Evolutionary conservation across 257 asterid species (phyloP).

Genomic region (Handroanthus guayacan): DNA sequence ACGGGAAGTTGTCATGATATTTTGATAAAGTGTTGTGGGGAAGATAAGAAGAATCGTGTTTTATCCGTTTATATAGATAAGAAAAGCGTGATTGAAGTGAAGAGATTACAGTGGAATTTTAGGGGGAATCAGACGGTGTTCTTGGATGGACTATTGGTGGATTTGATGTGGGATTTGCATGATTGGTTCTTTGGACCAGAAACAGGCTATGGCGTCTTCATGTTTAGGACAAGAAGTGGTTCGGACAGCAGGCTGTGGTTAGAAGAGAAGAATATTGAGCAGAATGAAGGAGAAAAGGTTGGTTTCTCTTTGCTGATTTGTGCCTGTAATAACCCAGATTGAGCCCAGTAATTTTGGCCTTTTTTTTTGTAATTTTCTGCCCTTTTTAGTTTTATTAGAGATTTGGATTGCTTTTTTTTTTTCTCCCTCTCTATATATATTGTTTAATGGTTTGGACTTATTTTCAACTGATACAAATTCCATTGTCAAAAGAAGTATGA

Average conservation of each 20-base stretch:
- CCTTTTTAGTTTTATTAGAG: not conserved
- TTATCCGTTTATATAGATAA: slow-evolving; percentile 63
- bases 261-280: slow-evolving; percentile 57
- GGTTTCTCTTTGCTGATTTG: slow-evolving; percentile 73
- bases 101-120: slow-evolving; percentile 85
- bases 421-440: not conserved
- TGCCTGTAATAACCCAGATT: slow-evolving; percentile 70
- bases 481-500: slow-evolving; percentile 11
- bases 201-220: slow-evolving; percentile 57
- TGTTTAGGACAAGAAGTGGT: slow-evolving; percentile 88
- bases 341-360: not conserved
- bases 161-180: slow-evolving; percentile 94
- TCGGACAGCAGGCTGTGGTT: slow-evolving; percentile 80
- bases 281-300: slow-evolving; percentile 46
- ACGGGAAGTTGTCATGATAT: slow-evolving; percentile 64
- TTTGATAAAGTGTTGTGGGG: slow-evolving; percentile 51
- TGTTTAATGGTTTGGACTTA: not conserved
- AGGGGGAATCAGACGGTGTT: slow-evolving; percentile 83
- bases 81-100: slow-evolving; percentile 69
- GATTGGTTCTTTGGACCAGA: slow-evolving; percentile 62
- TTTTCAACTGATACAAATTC: not conserved
- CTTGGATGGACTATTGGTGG: slow-evolving; percentile 74
- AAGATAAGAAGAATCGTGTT: slow-evolving; percentile 31
- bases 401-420: not conserved
- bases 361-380: no score